phyloP scores from a whole-genome alignment of 2,329 filamentous ascomycete genomes.

The Penicillium oxalicum region DNA sequence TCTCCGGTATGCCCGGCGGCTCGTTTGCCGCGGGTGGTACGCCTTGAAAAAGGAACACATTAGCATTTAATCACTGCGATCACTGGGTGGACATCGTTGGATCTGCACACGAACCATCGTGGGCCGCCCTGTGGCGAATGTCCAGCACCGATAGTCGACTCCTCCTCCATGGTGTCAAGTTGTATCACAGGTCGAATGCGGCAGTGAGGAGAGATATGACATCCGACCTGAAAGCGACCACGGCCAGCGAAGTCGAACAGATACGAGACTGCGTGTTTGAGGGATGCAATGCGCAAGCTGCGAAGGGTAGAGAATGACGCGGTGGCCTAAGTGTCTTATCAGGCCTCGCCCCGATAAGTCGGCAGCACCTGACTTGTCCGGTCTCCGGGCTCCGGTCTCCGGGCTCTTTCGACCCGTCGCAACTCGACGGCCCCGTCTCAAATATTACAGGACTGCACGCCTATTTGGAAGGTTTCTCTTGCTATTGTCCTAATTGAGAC shows the following conservation, averaged over 20 bases:
- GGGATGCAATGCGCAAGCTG: neutral
- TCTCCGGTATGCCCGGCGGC: conserved; percentile 63
- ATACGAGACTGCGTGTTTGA: neutral
- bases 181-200: conserved; percentile 9
- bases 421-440: neutral
- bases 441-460: too few relatives aligned
- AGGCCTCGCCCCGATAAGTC: conserved; percentile 4
- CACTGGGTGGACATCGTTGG: neutral
- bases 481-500: too few relatives aligned
- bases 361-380: conserved; percentile 11
- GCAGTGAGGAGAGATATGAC: conserved; percentile 12
- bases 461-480: too few relatives aligned
- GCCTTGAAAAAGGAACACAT: conserved; percentile 17
- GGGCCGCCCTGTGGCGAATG: conserved; percentile 20
- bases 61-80: neutral
- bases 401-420: neutral
- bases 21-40: conserved; percentile 55
- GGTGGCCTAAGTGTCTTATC: conserved; percentile 15
- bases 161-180: conserved; percentile 28
- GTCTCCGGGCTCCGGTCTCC: conserved; percentile 4
- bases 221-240: conserved; percentile 25
- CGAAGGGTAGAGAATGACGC: conserved; percentile 8
- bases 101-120: conserved; percentile 24
- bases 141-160: conserved; percentile 24
- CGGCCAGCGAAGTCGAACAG: conserved; percentile 19